Conservation (phyloP, 2,329 filamentous ascomycete genomes). For the Plectosphaerella cucumerina region DNA sequence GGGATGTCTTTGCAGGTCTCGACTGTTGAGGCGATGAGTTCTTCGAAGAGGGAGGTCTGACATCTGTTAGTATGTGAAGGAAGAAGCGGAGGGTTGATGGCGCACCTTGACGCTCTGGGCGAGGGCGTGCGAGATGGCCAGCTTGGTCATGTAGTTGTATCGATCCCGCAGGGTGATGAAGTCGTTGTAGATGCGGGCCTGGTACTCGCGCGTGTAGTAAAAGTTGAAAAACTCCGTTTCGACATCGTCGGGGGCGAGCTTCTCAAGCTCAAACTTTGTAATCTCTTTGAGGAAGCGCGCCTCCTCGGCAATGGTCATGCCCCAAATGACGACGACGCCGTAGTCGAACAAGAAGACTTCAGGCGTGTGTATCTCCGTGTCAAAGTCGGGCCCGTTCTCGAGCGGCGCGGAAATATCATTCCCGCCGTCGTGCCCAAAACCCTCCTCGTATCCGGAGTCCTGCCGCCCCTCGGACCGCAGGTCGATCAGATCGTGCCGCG, state of each 20-base stretch:
- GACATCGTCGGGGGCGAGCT: conserved; percentile 80
- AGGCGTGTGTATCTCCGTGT: conserved; percentile 83
- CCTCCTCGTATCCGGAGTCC: conserved; percentile 24
- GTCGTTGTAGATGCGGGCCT: conserved; percentile 98
- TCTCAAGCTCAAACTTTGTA: conserved; percentile 88
- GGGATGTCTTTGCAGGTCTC: conserved; percentile 91
- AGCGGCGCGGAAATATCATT: conserved; percentile 27
- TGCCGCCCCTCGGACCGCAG: conserved; percentile 40
- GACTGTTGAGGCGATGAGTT: conserved; percentile 89
- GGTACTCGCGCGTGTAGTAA: conserved; percentile 97
- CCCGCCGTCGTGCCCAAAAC: conserved; percentile 15
- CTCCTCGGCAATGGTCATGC: conserved; percentile 89
- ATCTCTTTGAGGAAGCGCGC: conserved; percentile 90
- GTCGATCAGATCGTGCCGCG: conserved; percentile 61
- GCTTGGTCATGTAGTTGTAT: conserved; percentile 95
- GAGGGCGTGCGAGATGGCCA: conserved; percentile 92
- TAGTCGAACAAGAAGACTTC: conserved; percentile 98
- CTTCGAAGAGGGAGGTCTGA: conserved; percentile 90
- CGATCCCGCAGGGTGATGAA: conserved; percentile 95
- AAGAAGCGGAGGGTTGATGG: conserved; percentile 1
- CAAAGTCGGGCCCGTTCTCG: conserved; percentile 64
- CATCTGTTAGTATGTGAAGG: not conserved
- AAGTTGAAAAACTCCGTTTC: conserved; percentile 99
- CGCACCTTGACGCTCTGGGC: conserved; percentile 88
- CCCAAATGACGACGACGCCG: conserved; percentile 96